A percentile compares a stretch with the other conserved stretches of the same genome.
Conservation (phyloP, 1,284 basidiomycete genomes). For the Fomes fomentarius region DNA sequence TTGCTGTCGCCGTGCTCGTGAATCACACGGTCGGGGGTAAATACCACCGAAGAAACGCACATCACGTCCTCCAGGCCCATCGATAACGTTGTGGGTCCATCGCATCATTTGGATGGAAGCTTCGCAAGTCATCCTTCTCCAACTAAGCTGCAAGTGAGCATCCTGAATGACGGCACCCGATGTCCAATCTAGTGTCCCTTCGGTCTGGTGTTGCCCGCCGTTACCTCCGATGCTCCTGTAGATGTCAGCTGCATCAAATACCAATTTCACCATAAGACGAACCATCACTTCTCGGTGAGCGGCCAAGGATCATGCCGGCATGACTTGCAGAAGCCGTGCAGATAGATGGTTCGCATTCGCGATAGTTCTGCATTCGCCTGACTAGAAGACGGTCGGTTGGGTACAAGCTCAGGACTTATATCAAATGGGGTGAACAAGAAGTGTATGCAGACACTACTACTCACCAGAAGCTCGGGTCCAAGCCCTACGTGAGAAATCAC, state of each 20-base stretch:
- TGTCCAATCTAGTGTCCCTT: not conserved
- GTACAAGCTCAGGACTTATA: not conserved
- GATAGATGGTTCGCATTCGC: not conserved
- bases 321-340: too few relatives aligned
- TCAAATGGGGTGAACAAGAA: not conserved
- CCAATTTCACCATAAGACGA: not conserved
- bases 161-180: not conserved
- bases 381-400: not conserved
- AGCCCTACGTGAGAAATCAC: too few relatives aligned
- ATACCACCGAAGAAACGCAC: too few relatives aligned
- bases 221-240: not conserved
- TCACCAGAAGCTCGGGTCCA: slow-evolving; percentile 1
- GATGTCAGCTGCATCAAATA: not conserved
- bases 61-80: not conserved
- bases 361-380: not conserved
- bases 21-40: not conserved
- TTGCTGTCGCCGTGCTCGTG: too few relatives aligned
- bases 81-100: slow-evolving; percentile 14
- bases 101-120: slow-evolving; percentile 1
- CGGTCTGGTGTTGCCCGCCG: not conserved
- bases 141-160: not conserved
- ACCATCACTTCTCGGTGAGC: not conserved
- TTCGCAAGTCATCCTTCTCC: not conserved
- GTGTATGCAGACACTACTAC: not conserved
- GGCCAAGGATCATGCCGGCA: too few relatives aligned